phyloP scores from a whole-genome alignment of 306 rosid species.

The Castanea crenata region DNA sequence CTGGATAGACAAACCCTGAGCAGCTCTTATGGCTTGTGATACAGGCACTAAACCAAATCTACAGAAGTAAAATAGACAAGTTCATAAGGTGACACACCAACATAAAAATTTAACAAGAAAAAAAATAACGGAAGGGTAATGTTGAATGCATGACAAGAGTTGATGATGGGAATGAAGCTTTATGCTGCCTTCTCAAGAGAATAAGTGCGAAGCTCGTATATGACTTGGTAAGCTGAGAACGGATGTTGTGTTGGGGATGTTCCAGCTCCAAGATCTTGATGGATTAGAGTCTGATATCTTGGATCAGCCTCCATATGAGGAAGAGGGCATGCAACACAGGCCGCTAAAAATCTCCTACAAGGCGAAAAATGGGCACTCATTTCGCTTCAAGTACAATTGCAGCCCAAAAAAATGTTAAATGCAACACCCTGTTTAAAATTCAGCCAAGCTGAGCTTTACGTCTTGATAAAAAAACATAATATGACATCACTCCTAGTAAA shows the following conservation, averaged over 20 bases:
- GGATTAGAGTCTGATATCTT: constrained; percentile 48
- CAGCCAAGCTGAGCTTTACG: too few species aligned
- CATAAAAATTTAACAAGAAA: background rate
- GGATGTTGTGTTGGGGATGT: constrained; percentile 80
- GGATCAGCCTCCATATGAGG: constrained; percentile 60
- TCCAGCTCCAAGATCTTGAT: constrained; percentile 55
- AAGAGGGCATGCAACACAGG: constrained; percentile 40
- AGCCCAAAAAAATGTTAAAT: background rate
- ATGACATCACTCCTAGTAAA: background rate
- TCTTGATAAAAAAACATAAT: too few species aligned
- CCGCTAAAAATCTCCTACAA: constrained; percentile 45
- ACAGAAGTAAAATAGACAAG: constrained; percentile 15
- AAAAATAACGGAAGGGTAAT: background rate
- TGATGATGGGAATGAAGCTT: constrained; percentile 18
- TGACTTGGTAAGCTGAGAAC: constrained; percentile 67
- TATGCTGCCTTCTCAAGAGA: constrained; percentile 79
- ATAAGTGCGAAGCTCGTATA: constrained; percentile 65
- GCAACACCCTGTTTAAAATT: background rate
- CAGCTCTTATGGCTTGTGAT: constrained; percentile 69
- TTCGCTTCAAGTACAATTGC: constrained; percentile 36
- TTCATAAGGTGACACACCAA: background rate
- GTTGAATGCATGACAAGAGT: background rate
- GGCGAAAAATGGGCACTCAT: constrained; percentile 53
- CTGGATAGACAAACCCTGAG: constrained; percentile 79
- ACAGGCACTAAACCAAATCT: constrained; percentile 63